Conservation (phyloP, 345 rosid genomes). For the Brassica carinata region DNA sequence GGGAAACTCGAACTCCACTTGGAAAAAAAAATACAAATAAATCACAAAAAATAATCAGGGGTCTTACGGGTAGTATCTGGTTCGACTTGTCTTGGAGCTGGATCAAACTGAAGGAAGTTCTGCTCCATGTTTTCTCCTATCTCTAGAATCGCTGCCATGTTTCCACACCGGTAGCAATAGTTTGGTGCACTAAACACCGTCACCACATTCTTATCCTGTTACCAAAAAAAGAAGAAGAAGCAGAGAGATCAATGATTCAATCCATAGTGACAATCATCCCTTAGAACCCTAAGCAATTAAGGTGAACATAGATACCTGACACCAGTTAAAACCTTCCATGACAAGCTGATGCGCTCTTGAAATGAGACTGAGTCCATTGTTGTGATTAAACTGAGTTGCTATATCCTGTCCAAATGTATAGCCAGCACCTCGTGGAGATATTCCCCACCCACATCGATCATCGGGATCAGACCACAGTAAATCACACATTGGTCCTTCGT, state of each 20-base stretch:
- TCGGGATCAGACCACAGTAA: conserved; percentile 74
- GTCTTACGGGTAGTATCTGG: conserved; percentile 81
- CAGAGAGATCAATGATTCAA: not conserved
- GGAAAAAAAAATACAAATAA: not conserved
- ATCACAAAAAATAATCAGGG: conserved; percentile 81
- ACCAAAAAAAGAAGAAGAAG: not conserved
- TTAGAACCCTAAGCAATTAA: not conserved
- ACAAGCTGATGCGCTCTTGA: conserved; percentile 92
- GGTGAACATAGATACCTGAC: conserved; percentile 56
- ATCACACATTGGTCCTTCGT: conserved; percentile 89
- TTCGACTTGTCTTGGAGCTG: conserved; percentile 93
- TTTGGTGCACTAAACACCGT: conserved; percentile 88
- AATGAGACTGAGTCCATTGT: conserved; percentile 72
- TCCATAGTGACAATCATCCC: not conserved
- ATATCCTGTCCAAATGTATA: conserved; percentile 63
- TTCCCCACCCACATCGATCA: conserved; percentile 50
- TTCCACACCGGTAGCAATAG: conserved; percentile 81
- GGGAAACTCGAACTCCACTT: conserved; percentile 12
- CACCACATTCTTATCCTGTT: conserved; percentile 76
- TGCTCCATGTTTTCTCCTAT: conserved; percentile 85
- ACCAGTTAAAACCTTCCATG: conserved; percentile 91
- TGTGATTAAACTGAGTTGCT: conserved; percentile 71
- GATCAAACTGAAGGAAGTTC: conserved; percentile 83
- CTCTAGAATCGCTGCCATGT: conserved; percentile 88
- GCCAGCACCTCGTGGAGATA: conserved; percentile 49